Base-by-base conservation (phyloP, 805 yeast genomes). In the Candida ponderosae region DNA sequence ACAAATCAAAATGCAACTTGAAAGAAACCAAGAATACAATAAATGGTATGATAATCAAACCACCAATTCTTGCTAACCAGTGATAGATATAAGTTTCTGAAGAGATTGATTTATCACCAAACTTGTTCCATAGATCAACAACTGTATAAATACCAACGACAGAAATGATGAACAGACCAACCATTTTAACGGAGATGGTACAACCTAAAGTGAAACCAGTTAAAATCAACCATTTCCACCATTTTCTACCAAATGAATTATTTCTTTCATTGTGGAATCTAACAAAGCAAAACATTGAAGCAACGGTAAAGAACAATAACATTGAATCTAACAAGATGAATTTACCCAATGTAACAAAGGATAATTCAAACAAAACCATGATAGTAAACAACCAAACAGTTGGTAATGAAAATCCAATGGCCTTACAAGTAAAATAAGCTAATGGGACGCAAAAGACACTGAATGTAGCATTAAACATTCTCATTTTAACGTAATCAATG, bases 111-210 rank as follows among this genome's bases (percentile, higher is more conserved):
- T 65, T 68, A 55, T 84, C 90, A 45, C 89, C 95, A 50, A 87
- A 74, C 57, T 75, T 76, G 50, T 65, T 68, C 95, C 97, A 93
- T 51, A 93, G 68, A 52, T 93, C 97, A 37, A 77, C 81, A 29
- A 85, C 68, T 18, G 96, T 88, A 62, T 90, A 86, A 44, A 87
- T 73, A 34, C 99, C 99, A 39, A 93, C 88, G 44, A 88, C 65
- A 15, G 87, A 60, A 40, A 95, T 90, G 42, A 86, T 85, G 53
- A 93, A 86, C 39, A 90, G 70, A 51, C 99, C 99, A 40, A 93
- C 97, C 96, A 89, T 87, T 63, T 93, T 93, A 40, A 88, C 95
- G 21, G 95, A 82, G 55, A 90, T 81, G 16, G 89, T 83, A 59
- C 93, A 84, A 31, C 98, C 97, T 51, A 93, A 77, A 33, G 77